Evolutionary conservation across 495 filamentous ascomycete genomes (phyloP).

Genomic region (Penicillium paxilli): DNA sequence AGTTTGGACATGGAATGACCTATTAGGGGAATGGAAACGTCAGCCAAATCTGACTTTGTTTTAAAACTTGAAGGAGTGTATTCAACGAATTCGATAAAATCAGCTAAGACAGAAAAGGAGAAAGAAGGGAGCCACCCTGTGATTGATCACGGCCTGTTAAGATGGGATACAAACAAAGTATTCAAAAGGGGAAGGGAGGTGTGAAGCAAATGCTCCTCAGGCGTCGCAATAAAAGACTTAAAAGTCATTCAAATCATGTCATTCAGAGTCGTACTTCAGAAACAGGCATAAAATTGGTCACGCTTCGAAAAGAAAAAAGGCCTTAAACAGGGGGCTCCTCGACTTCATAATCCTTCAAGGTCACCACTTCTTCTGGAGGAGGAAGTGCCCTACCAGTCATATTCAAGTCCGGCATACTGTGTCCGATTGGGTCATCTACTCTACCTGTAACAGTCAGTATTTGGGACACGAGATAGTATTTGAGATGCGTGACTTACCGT

Average conservation of each 20-base stretch:
- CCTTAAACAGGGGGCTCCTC: slow-evolving; percentile 35
- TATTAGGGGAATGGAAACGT: slow-evolving; percentile 21
- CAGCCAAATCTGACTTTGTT: slow-evolving; percentile 33
- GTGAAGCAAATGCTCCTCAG: neutral
- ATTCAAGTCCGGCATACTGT: slow-evolving; percentile 27
- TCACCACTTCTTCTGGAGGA: slow-evolving; percentile 26
- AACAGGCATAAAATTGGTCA: slow-evolving; percentile 1
- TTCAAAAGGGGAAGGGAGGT: neutral
- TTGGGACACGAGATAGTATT: neutral
- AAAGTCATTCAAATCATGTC: neutral
- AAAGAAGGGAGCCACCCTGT: slow-evolving; percentile 23
- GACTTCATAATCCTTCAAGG: slow-evolving; percentile 40
- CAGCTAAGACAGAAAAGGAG: slow-evolving; percentile 18
- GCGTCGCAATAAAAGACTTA: neutral
- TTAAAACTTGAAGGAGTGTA: slow-evolving; percentile 8
- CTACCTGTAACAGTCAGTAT: slow-evolving; percentile 18
- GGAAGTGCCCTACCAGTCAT: slow-evolving; percentile 35
- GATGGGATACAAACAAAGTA: slow-evolving; percentile 18
- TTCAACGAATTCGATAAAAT: slow-evolving; percentile 13
- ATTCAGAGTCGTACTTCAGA: neutral
- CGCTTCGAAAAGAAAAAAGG: neutral
- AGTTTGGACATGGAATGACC: slow-evolving; percentile 20
- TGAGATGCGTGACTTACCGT: slow-evolving; percentile 20
- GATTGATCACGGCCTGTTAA: slow-evolving; percentile 11
- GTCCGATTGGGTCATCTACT: slow-evolving; percentile 18